Percentiles rank a stretch among this genome's conserved stretches.
phyloP scores from a whole-genome alignment of 148 eudicot species.

The Beta vulgaris region DNA sequence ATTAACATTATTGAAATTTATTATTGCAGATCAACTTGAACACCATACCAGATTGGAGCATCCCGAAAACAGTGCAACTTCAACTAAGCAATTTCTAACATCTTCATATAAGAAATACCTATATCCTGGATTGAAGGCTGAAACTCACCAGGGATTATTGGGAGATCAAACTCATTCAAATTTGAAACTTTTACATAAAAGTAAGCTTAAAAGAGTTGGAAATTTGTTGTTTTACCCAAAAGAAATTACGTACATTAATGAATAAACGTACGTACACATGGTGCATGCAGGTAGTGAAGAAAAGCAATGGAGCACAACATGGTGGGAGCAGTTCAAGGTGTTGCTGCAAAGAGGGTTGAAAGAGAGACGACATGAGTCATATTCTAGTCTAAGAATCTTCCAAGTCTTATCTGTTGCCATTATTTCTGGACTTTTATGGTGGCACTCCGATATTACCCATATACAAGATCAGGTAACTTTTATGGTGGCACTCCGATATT shows the following conservation, averaged over 20 bases:
- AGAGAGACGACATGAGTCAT: conserved; percentile 78
- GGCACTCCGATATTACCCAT: conserved; percentile 71
- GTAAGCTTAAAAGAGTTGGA: conserved; percentile 43
- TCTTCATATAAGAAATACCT: conserved; percentile 57
- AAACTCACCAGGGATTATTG: conserved; percentile 27
- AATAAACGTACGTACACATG: too few species aligned
- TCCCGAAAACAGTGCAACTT: conserved; percentile 43
- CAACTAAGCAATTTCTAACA: conserved; percentile 53
- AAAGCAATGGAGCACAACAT: conserved; percentile 63
- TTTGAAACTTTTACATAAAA: conserved; percentile 38
- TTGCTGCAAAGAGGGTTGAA: conserved; percentile 65
- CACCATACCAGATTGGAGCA: conserved; percentile 36
- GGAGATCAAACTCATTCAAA: conserved; percentile 21
- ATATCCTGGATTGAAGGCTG: conserved; percentile 49
- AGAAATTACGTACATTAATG: too few species aligned
- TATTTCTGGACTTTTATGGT: conserved; percentile 82
- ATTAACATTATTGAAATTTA: too few species aligned
- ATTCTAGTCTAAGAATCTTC: conserved; percentile 57
- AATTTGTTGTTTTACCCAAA: too few species aligned
- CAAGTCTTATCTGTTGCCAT: conserved; percentile 72
- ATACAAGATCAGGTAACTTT: conserved; percentile 94
- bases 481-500: too few species aligned
- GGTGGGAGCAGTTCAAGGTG: conserved; percentile 86
- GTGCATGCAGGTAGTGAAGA: conserved; percentile 45
- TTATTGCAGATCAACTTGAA: conserved; percentile 45